Conservation (phyloP, 1,139 yeast species). For the Saccharomyces hybrid region DNA sequence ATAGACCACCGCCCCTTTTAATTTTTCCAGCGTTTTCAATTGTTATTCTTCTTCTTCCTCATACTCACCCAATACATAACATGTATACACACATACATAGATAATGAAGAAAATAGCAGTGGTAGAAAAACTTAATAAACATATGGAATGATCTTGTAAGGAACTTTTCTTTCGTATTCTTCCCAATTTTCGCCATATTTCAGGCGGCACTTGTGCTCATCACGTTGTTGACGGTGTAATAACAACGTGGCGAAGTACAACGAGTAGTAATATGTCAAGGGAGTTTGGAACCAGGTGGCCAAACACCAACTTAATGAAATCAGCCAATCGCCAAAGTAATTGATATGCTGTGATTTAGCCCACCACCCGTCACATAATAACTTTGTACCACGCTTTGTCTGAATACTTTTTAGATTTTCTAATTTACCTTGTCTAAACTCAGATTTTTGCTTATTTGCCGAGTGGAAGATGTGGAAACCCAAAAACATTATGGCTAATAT, state of each 20-base stretch:
- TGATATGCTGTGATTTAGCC: conserved; percentile 86
- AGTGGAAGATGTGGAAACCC: conserved; percentile 79
- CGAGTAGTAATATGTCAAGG: conserved; percentile 81
- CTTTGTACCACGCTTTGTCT: conserved; percentile 70
- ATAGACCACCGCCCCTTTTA: neutral
- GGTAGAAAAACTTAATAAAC: conserved; percentile 43
- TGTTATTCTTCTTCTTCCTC: neutral
- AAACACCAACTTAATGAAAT: conserved; percentile 90
- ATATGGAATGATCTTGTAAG: conserved; percentile 85
- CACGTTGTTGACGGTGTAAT: conserved; percentile 83
- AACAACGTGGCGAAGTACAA: conserved; percentile 73
- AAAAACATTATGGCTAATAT: conserved; percentile 41
- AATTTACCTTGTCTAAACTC: conserved; percentile 74
- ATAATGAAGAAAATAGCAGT: conserved; percentile 2
- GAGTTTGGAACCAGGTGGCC: conserved; percentile 76
- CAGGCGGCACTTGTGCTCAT: conserved; percentile 79
- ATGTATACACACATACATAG: neutral
- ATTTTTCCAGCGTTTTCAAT: neutral
- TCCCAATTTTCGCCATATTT: conserved; percentile 86
- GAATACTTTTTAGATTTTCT: conserved; percentile 54
- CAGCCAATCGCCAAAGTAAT: conserved; percentile 92
- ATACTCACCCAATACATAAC: conserved; percentile 1
- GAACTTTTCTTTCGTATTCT: conserved; percentile 70
- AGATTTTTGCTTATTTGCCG: conserved; percentile 78
- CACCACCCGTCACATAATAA: conserved; percentile 93